Evolutionary conservation across 2,329 filamentous ascomycete species (phyloP), one percentile per base, ranked within the genome.

Genomic region (Paecilomyces dactylethromorphus): DNA sequence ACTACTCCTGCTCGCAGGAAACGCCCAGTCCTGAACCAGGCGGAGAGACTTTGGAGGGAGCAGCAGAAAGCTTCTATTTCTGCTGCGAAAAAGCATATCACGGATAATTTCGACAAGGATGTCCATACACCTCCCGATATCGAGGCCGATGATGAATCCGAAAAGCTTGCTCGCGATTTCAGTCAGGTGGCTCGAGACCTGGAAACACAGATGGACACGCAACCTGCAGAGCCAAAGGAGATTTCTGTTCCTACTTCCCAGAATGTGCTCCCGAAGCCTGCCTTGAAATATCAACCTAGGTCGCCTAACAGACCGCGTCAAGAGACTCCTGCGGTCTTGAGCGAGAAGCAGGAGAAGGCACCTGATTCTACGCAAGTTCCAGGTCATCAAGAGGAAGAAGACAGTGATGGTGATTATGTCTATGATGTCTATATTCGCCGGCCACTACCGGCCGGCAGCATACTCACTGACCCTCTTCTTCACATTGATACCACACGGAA

Each of bases 371-470:
- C 56, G 58, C 11, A 56, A 22, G 31, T 53, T 22, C 39, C 53
- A 33, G n/a, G 50, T 15, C n/a, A 56, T 15, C 24, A 50, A 21
- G 18, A 22, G 18, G 32, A 39, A 11, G 61, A 63, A 33, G 59
- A 65, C 18, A 58, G 60, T 3, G 62, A 64, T 11, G 74, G 77
- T 22, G 76, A 78, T 10, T 87, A 84, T 67, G 82, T 87, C 58
- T 86, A 85, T 69, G 84, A 87, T 64, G 84, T 82, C 10, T 87
- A 86, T 68, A 74, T 86, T 50, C 81, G 84, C 2, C 75, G 79
- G 18, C 73, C 70, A n/a, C 61, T 77, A 18, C 67, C 71, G 1
- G 68, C 71, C n/a, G 60, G 63, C 18, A 66, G 70, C 10, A 63
- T 71, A 53, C 59, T 73, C 58, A 74, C 66, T 13, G 74, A 78